Conservation (phyloP, 306 rosid species). For the Myrica gale region DNA sequence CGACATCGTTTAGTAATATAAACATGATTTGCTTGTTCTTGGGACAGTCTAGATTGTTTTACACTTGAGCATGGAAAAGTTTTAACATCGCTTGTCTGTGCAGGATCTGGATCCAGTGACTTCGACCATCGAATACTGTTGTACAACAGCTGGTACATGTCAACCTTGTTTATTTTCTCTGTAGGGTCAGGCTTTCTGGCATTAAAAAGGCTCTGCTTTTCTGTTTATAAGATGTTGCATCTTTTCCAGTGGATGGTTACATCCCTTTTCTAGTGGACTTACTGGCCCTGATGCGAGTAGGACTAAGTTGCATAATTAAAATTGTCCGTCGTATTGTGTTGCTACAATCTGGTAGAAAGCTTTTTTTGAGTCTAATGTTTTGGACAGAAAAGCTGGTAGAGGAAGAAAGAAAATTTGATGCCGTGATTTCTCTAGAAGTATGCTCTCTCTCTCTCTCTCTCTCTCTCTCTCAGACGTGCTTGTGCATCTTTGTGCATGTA, state of each 20-base stretch:
- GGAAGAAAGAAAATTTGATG: slow-evolving; percentile 76
- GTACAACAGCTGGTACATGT: slow-evolving; percentile 85
- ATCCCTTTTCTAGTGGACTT: background rate
- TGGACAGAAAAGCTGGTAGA: slow-evolving; percentile 81
- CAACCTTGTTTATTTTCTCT: slow-evolving; percentile 30
- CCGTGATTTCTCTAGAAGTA: slow-evolving; percentile 88
- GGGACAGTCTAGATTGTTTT: background rate
- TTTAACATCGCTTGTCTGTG: slow-evolving; percentile 12
- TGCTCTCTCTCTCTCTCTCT: slow-evolving; percentile 22
- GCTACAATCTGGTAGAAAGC: background rate
- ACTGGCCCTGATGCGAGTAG: slow-evolving; percentile 10
- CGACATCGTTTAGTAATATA: background rate
- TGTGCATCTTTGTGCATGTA: background rate
- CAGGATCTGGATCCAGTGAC: slow-evolving; percentile 85
- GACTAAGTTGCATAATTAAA: background rate
- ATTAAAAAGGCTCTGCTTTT: slow-evolving; percentile 2
- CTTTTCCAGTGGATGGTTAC: background rate
- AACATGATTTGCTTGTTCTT: background rate
- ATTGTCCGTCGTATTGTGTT: background rate
- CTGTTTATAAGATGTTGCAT: slow-evolving; percentile 13
- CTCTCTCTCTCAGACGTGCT: background rate
- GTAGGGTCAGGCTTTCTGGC: slow-evolving; percentile 16
- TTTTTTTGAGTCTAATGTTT: slow-evolving; percentile 1
- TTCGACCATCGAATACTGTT: slow-evolving; percentile 68
- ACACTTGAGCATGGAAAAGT: slow-evolving; percentile 4